These are phyloP conservation scores for Sporisorium reilianum DNA, from an alignment of 1,284 basidiomycete species.

Conservation along the genomic window DNA sequence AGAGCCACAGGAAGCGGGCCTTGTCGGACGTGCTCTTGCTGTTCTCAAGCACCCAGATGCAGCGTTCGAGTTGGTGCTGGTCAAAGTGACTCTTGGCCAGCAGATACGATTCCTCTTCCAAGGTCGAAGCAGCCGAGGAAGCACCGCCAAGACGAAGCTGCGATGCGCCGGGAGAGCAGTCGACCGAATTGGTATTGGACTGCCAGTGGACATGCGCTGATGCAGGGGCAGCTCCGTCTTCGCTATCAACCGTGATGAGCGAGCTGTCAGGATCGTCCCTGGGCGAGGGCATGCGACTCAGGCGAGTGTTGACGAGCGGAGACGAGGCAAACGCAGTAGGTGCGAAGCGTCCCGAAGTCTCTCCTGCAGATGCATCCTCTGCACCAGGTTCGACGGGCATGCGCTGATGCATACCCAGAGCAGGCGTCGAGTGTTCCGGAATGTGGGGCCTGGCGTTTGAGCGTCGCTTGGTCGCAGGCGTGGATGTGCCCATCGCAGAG, in stretches of 20 bases:
- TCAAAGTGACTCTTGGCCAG: constrained; percentile 83
- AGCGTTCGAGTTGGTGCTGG: constrained; percentile 82
- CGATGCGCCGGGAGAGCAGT: constrained; percentile 36
- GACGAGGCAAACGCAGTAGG: constrained; percentile 27
- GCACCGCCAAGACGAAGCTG: constrained; percentile 11
- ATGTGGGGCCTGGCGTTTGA: constrained; percentile 21
- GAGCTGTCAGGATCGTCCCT: constrained; percentile 41
- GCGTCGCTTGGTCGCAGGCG: constrained; percentile 38
- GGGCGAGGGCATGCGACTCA: constrained; percentile 18
- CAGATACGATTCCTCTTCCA: constrained; percentile 73
- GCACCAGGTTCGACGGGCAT: constrained; percentile 40
- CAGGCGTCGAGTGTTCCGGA: constrained; percentile 65
- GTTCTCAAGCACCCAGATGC: constrained; percentile 71
- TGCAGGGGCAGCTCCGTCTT: constrained; percentile 31
- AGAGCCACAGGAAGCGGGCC: constrained; percentile 81
- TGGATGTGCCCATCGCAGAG: constrained; percentile 25
- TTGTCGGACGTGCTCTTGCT: constrained; percentile 69
- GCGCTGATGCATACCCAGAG: constrained; percentile 51
- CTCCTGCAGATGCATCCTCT: constrained; percentile 25
- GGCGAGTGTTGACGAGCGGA: constrained; percentile 30
- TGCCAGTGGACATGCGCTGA: constrained; percentile 54
- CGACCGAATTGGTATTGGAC: constrained; percentile 46
- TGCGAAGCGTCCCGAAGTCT: constrained; percentile 32
- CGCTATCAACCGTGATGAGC: constrained; percentile 45
- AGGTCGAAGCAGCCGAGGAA: background rate